Base-by-base conservation (phyloP, 148 eudicot species). In the Rhododendron williamsianum region DNA sequence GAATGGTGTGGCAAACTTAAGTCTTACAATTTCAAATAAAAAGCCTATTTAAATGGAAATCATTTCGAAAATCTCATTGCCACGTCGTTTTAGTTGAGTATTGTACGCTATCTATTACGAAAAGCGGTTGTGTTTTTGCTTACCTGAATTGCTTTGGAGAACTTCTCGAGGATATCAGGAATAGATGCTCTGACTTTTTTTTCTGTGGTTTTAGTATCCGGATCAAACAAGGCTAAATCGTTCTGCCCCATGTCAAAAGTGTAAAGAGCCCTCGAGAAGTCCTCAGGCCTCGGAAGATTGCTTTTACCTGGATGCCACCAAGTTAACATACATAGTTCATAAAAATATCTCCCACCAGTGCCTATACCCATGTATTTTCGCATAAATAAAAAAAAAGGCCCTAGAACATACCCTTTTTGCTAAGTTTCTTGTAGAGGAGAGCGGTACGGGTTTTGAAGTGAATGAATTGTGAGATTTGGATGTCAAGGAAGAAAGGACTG, bases 221-320 rank as follows among this genome's bases (percentile, higher is more conserved):
- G 10, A 46, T 54, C 60, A 77, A 43, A 23, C 87, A 65, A 36
- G 81, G 25, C 5, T 52, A 82, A 76, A 72, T 88, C 89, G 51
- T 83, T 88, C 60, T 88, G 89, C 25, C 89, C 89, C 27, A 88
- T 88, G 74, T 88, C 89, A 45, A 88, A 19, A 9, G 87, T 54
- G 82, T 88, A 88, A 8, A 88, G 83, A 78, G 87, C 87, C 65
- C 82, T 78, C 41, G 85, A 11, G 71, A 88, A 88, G 82, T 25
- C 83, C 18, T 33, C 49, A 16, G 67, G 79, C 51, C 25, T 16
- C 10, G 87, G 87, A 25, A 48, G 58, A 36, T 4, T 80, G 45
- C 25, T 48, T 49, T 36, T 36, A 38, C 48, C 86, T 84, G 82
- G 30, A 78, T 78, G 56, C 30, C 81, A 78, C 54, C 15, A 78